phyloP scores from a whole-genome alignment of 495 filamentous ascomycete genomes.

The Collariella sp. region DNA sequence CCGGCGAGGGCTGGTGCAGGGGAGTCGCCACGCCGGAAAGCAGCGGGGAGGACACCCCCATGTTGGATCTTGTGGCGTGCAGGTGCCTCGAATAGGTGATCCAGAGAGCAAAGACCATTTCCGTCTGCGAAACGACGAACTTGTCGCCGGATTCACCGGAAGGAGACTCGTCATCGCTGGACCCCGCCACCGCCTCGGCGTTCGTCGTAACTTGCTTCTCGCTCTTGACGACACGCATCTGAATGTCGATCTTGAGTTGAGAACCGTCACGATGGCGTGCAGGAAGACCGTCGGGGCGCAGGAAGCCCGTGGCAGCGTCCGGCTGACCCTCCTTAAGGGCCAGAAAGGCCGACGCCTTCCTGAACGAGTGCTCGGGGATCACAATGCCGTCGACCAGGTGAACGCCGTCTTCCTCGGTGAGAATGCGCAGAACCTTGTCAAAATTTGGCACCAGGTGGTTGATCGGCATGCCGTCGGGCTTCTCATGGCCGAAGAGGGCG shows the following conservation, averaged over 20 bases:
- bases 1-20: constrained; percentile 67
- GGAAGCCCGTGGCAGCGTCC: constrained; percentile 65
- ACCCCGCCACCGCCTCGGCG: constrained; percentile 40
- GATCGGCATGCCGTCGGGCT: constrained; percentile 70
- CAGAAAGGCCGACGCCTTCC: constrained; percentile 75
- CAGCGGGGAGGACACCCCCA: constrained; percentile 49
- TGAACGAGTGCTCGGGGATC: constrained; percentile 90
- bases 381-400: constrained; percentile 86
- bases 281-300: constrained; percentile 70
- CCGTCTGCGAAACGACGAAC: constrained; percentile 40
- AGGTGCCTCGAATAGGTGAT: constrained; percentile 92
- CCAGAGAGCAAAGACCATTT: constrained; percentile 93
- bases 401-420: constrained; percentile 80
- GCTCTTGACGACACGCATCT: constrained; percentile 91
- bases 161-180: constrained; percentile 42
- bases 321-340: constrained; percentile 72
- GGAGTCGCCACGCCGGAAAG: constrained; percentile 55
- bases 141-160: constrained; percentile 20
- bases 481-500: constrained; percentile 79
- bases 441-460: constrained; percentile 79
- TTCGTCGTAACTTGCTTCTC: constrained; percentile 46
- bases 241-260: constrained; percentile 85
- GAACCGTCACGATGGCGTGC: constrained; percentile 85
- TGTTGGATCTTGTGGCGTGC: constrained; percentile 56
- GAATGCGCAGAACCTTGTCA: constrained; percentile 65